Conservation (phyloP, 176 grass and related monocot species). For the Triticum dicoccoides region DNA sequence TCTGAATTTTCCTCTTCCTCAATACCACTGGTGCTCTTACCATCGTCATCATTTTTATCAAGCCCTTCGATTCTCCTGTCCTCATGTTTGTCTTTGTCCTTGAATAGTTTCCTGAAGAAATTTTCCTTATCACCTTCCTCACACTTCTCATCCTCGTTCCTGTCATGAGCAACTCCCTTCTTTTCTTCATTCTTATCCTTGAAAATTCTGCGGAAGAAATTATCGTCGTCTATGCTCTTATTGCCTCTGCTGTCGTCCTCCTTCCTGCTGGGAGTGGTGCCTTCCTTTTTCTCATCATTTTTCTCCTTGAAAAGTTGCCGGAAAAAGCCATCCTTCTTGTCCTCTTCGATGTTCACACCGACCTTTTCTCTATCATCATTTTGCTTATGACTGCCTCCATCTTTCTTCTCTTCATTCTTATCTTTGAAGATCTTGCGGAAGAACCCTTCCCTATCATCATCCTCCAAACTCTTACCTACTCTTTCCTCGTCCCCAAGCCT, state of each 20-base stretch:
- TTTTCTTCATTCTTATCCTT: slow-evolving; percentile 98
- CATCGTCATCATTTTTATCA: slow-evolving; percentile 58
- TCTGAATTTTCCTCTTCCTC: slow-evolving; percentile 87
- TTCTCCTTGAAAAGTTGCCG: slow-evolving; percentile 84
- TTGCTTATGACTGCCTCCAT: slow-evolving; percentile 15
- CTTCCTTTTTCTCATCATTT: slow-evolving; percentile 84
- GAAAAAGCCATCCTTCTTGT: slow-evolving; percentile 67
- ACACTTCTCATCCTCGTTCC: slow-evolving; percentile 62
- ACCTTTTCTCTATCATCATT: slow-evolving; percentile 45
- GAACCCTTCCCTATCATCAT: slow-evolving; percentile 80
- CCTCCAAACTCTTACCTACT: slow-evolving; percentile 59
- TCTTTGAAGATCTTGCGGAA: slow-evolving; percentile 83
- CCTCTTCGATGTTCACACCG: slow-evolving; percentile 41
- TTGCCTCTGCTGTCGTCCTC: slow-evolving; percentile 45
- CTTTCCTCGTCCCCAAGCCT: slow-evolving; percentile 54
- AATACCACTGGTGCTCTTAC: slow-evolving; percentile 37
- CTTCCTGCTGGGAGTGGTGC: slow-evolving; percentile 33
- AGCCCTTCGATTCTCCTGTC: slow-evolving; percentile 58
- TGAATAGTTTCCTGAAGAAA: slow-evolving; percentile 89
- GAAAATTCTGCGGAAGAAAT: slow-evolving; percentile 88
- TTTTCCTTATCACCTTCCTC: slow-evolving; percentile 91
- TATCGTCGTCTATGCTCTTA: slow-evolving; percentile 59
- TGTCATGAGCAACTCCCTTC: slow-evolving; percentile 51
- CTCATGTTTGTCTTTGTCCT: slow-evolving; percentile 89
- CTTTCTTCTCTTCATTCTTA: slow-evolving; percentile 68